Conservation (phyloP, 2,329 filamentous ascomycete genomes). For the Fonsecaea erecta region DNA sequence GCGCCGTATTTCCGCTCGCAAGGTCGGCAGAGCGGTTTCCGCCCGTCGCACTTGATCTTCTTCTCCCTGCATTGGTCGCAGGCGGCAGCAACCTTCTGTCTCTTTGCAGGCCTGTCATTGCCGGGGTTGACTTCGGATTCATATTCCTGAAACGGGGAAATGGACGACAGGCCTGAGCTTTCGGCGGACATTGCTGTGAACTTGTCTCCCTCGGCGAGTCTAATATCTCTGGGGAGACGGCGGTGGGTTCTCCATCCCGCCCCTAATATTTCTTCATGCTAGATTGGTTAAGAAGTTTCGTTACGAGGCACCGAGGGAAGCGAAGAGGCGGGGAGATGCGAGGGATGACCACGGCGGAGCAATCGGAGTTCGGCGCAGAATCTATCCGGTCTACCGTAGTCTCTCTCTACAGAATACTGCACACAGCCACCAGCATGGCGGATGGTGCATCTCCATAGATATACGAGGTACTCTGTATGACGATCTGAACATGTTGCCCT, state of each 20-base stretch:
- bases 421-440: too few relatives aligned
- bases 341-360: background rate
- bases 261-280: background rate
- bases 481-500: too few relatives aligned
- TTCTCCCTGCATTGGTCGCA: slow-evolving; percentile 49
- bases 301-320: background rate
- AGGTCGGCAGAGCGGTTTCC: slow-evolving; percentile 37
- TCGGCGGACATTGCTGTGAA: background rate
- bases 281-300: background rate
- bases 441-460: too few relatives aligned
- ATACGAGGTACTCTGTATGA: too few relatives aligned
- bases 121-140: background rate
- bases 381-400: too few relatives aligned
- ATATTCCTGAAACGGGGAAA: background rate
- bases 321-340: background rate
- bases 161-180: background rate
- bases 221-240: background rate
- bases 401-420: too few relatives aligned
- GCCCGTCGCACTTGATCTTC: slow-evolving; percentile 49
- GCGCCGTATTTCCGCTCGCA: slow-evolving; percentile 13
- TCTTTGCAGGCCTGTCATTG: slow-evolving; percentile 16
- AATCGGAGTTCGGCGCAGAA: background rate
- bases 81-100: slow-evolving; percentile 34
- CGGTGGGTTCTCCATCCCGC: background rate
- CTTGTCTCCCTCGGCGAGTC: background rate